Percentiles rank a stretch among this genome's conserved stretches.
These are phyloP conservation scores for Biscutella laevigata DNA, from an alignment of 441 rosid species.

Conservation along the genomic window DNA sequence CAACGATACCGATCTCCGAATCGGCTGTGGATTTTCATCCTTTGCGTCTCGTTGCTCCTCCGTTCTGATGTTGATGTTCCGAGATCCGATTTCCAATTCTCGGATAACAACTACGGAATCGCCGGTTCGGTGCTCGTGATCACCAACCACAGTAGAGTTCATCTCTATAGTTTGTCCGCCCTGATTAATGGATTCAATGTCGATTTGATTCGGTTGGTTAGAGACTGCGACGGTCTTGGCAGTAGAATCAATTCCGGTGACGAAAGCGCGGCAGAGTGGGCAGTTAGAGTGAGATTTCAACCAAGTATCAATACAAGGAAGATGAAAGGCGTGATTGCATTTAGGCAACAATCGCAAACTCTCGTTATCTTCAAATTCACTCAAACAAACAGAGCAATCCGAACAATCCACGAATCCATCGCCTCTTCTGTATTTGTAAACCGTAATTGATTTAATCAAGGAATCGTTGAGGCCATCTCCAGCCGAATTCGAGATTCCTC, in stretches of 20 bases:
- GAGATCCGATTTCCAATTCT: constrained; percentile 27
- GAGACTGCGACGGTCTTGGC: not conserved
- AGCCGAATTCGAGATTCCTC: not conserved
- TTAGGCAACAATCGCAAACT: constrained; percentile 58
- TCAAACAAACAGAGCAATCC: constrained; percentile 65
- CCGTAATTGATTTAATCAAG: constrained; percentile 42
- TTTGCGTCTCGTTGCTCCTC: constrained; percentile 14
- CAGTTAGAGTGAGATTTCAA: constrained; percentile 71
- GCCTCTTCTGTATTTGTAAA: constrained; percentile 40
- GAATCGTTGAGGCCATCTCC: constrained; percentile 52
- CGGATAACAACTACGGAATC: constrained; percentile 33
- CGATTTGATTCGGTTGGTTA: not conserved
- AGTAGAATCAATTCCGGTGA: constrained; percentile 20
- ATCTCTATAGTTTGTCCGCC: not conserved
- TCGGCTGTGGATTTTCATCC: constrained; percentile 18
- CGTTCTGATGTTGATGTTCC: constrained; percentile 8
- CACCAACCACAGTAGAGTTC: not conserved
- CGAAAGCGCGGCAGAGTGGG: constrained; percentile 69
- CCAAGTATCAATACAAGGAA: constrained; percentile 84
- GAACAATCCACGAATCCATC: constrained; percentile 52
- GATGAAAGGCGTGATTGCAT: constrained; percentile 78
- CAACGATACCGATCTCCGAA: constrained; percentile 49
- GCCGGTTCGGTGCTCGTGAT: not conserved
- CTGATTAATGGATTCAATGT: not conserved
- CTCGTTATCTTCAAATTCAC: constrained; percentile 68